Base-by-base conservation (phyloP, 805 yeast species). In the Alloascoidea africana region DNA sequence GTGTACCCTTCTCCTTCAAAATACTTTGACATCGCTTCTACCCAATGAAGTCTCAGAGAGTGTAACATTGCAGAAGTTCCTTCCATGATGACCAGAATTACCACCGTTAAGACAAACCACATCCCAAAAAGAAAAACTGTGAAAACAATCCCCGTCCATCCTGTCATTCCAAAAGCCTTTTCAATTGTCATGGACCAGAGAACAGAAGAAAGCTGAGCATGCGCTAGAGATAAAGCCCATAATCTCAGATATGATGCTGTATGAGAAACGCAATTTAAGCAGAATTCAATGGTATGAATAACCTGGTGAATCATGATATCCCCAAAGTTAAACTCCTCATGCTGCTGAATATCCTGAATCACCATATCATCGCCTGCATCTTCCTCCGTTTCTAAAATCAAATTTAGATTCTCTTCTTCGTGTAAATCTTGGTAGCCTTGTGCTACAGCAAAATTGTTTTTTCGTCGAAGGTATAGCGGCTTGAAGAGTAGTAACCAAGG, bases 11-110 rank as follows among this genome's bases (percentile, higher is more conserved):
- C 85, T 51, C 87, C 87, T 50, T 74, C 78, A 45, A 79, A 79
- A 52, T 74, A 78, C 54, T 79, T 79, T 34, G 83, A 74, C 87
- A 79, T 79, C 27, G 83, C 72, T 51, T 79, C 87, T 38, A 79
- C 86, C 87, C 87, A 79, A 51, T 79, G 87, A 47, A 79, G 62
- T 59, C 87, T 69, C 49, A 79, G 65, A 13, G 82, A 70, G 53
- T 79, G 87, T 49, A 79, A 62, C 87, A 79, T 79, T 15, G 86
- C 86, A n/a, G 84, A 76, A 0, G 86, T 79, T 40, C 87, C 87
- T 58, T 79, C 87, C 87, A 79, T 79, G 36, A 76, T 62, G 36
- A 79, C 86, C 51, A 79, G 60, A 33, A 79, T 74, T 46, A 73
- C 66, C 30, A 75, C 77, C 0, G 86, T 77, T 46, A 79, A 61